Base-by-base conservation (phyloP, 371 early-diverging fungal genomes). In the Chytridium lagenaria region DNA sequence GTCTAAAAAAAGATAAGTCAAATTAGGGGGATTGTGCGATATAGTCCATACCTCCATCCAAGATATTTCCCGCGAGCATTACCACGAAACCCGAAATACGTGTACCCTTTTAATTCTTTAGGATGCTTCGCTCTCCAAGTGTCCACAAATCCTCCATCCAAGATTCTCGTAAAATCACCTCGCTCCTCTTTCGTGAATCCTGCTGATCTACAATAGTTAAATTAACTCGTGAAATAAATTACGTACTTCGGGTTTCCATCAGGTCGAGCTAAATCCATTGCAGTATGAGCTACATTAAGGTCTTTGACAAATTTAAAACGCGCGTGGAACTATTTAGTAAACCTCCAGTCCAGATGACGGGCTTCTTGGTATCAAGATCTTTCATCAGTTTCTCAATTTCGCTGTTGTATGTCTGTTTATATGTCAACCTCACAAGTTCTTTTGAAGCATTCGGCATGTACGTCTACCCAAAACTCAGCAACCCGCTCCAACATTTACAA, bases 121-220 rank as follows among this genome's bases (percentile, higher is more conserved):
- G 94, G 93, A 67, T 93, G 81, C 2, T 90, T 79, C 66, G 90
- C 85, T n/a, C 96, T 88, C 86, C 88, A 95, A 0, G 88, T 86
- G 78, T 96, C 96, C 39, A 94, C 80, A 40, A 93, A 82, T 7
- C 85, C 83, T 3, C 85, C 85, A 7, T 82, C 72, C 38, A 95
- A 73, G 0, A 90, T 85, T 3, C 85, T 82, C 3, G 86, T 79
- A 59, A 96, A 95, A 34, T 91, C 92, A 0, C 80, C 81, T 39
- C 95, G 87, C 80, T 96, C 96, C 77, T 93, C 93, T 34, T 86
- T 81, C 0, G 95, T 94, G 78, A 94, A 96, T 7, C 96, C 95
- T 0, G 95, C 90, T 5, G 91, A 88, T 66, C 89, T 89, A n/a
- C n/a, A 59, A 77, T 69, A 44, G 3, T 74, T 31, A 38, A 38